phyloP scores from a whole-genome alignment of 768 basidiomycete genomes.

The Lyophyllum decastes region DNA sequence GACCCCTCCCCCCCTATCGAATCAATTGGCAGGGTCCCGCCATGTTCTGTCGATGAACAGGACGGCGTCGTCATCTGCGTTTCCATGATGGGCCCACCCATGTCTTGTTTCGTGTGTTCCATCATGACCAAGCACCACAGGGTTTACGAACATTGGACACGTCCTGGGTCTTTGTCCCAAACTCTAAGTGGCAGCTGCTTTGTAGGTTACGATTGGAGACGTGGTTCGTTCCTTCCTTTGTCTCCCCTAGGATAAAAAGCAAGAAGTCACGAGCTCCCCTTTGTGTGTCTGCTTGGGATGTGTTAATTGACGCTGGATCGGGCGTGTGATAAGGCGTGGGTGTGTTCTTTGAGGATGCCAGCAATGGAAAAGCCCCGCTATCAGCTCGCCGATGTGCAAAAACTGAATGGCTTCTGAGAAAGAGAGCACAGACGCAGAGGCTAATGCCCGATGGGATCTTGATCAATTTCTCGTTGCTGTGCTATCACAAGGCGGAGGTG shows the following conservation, averaged over 20 bases:
- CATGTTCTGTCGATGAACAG: not conserved
- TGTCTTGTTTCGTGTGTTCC: not conserved
- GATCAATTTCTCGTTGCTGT: slow-evolving; percentile 8
- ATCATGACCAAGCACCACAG: slow-evolving; percentile 10
- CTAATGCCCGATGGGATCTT: slow-evolving; percentile 10
- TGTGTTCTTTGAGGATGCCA: not conserved
- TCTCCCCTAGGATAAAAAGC: not conserved
- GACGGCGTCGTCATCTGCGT: slow-evolving; percentile 5
- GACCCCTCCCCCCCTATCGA: too few species aligned
- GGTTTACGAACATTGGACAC: not conserved
- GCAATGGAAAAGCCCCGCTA: not conserved
- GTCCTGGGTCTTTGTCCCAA: not conserved
- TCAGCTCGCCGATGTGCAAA: not conserved
- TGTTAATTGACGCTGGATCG: not conserved
- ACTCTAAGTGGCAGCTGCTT: not conserved
- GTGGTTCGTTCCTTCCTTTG: not conserved
- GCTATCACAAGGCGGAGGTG: slow-evolving; percentile 6
- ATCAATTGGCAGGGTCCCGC: not conserved
- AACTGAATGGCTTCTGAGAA: not conserved
- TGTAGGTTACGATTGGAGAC: not conserved
- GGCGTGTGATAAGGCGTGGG: not conserved
- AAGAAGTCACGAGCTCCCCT: not conserved
- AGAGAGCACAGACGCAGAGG: not conserved
- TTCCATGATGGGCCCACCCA: not conserved
- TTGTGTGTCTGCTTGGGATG: not conserved